Conservation (phyloP, 352 stramenopile genomes). For the Aphanomyces invadans region DNA sequence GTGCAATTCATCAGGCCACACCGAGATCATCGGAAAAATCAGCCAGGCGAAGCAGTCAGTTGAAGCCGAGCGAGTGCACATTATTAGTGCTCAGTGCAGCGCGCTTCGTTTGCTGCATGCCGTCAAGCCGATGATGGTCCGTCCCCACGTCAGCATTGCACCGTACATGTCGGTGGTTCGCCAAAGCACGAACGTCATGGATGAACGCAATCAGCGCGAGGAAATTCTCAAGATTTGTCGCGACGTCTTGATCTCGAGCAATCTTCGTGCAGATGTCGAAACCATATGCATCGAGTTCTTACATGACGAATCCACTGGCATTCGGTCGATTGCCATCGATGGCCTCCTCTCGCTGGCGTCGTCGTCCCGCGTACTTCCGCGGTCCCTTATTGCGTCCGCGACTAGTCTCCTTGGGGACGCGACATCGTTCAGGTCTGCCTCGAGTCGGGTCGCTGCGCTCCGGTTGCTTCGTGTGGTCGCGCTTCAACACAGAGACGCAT, state of each 20-base stretch:
- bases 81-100: background rate
- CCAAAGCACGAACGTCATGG: slow-evolving; percentile 15
- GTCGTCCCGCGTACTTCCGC: background rate
- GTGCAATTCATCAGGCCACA: slow-evolving; percentile 1
- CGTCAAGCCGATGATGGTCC: slow-evolving; percentile 5
- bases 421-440: background rate
- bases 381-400: background rate
- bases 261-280: background rate
- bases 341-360: slow-evolving; percentile 6
- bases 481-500: background rate
- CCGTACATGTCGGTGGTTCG: background rate
- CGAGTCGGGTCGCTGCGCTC: background rate
- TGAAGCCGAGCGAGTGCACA: slow-evolving; percentile 5
- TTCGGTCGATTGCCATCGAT: slow-evolving; percentile 9
- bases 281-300: slow-evolving; percentile 13
- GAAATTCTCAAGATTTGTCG: slow-evolving; percentile 1
- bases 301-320: background rate
- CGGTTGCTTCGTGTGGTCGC: slow-evolving; percentile 5
- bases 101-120: background rate
- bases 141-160: background rate
- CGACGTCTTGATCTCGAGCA: background rate
- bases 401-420: background rate
- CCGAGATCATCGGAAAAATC: background rate
- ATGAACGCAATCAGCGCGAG: slow-evolving; percentile 15
- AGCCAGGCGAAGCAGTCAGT: background rate